Conservation (phyloP, 2,329 filamentous ascomycete species). For the Ceratocystis cubensis region DNA sequence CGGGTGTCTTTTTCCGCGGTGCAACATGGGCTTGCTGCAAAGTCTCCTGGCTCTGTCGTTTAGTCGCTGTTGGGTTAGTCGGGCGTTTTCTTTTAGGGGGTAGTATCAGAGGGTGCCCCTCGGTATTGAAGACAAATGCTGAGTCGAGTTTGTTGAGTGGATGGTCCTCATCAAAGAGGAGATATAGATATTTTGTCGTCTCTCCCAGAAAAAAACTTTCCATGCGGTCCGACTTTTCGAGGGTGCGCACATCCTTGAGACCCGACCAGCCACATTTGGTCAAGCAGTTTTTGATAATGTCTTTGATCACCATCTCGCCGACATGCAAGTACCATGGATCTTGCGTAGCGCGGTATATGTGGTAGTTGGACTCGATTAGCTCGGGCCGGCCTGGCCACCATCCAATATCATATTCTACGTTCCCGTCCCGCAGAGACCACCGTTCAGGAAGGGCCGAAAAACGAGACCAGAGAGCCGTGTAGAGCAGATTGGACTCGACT, state of each 20-base stretch:
- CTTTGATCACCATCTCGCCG: slow-evolving; percentile 85
- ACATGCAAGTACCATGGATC: slow-evolving; percentile 96
- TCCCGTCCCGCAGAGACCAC: slow-evolving; percentile 76
- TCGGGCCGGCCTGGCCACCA: slow-evolving; percentile 96
- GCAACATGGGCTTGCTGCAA: slow-evolving; percentile 14
- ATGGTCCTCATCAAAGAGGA: slow-evolving; percentile 77
- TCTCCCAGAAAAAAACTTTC: slow-evolving; percentile 98
- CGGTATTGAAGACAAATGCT: slow-evolving; percentile 86
- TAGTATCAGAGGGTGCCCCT: slow-evolving; percentile 85
- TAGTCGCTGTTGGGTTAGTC: neutral
- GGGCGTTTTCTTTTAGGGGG: slow-evolving; percentile 33
- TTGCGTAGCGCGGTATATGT: slow-evolving; percentile 83
- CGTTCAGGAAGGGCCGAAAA: slow-evolving; percentile 90
- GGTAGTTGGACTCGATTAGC: slow-evolving; percentile 93
- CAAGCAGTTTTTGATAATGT: slow-evolving; percentile 81
- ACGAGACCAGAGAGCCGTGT: slow-evolving; percentile 85
- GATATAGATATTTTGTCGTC: slow-evolving; percentile 88
- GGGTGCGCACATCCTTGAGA: slow-evolving; percentile 66
- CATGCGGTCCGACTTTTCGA: slow-evolving; percentile 87
- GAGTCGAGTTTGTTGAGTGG: slow-evolving; percentile 78
- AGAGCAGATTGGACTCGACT: slow-evolving; percentile 76
- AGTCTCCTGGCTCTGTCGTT: neutral
- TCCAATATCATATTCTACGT: slow-evolving; percentile 71
- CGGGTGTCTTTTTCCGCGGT: slow-evolving; percentile 22
- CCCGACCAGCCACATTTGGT: slow-evolving; percentile 89